Evolutionary conservation across 1,284 basidiomycete species (phyloP).

Genomic region (Puccinia horiana): DNA sequence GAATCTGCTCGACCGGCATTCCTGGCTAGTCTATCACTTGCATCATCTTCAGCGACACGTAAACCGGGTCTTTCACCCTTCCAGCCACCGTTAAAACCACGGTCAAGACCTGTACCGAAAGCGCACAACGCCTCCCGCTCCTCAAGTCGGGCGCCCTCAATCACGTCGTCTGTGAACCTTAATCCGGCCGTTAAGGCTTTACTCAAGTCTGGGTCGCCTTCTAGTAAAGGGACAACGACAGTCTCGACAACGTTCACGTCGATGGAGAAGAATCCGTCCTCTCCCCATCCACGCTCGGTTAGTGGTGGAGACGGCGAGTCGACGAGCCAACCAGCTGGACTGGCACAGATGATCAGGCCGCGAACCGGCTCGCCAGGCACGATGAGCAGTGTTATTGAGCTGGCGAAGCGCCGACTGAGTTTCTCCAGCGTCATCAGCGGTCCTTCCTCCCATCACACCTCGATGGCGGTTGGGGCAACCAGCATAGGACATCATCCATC

Average conservation of each 20-base stretch:
- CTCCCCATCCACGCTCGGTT: not conserved
- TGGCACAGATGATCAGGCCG: not conserved
- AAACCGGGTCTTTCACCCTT: not conserved
- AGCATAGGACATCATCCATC: not conserved
- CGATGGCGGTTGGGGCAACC: not conserved
- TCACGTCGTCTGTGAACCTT: slow-evolving; percentile 26
- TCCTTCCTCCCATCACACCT: not conserved
- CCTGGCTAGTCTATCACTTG: slow-evolving; percentile 30
- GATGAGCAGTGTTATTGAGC: slow-evolving; percentile 18
- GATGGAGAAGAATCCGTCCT: slow-evolving; percentile 22
- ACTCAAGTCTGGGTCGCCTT: slow-evolving; percentile 12
- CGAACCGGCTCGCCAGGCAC: not conserved
- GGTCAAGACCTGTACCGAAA: slow-evolving; percentile 38
- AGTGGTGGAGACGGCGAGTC: not conserved
- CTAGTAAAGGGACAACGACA: slow-evolving; percentile 30
- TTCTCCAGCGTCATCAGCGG: slow-evolving; percentile 6
- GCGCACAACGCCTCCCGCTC: slow-evolving; percentile 24
- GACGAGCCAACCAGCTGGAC: not conserved
- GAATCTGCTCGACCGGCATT: slow-evolving; percentile 47
- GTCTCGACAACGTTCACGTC: slow-evolving; percentile 39
- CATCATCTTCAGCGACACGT: not conserved
- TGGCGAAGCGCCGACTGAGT: slow-evolving; percentile 25
- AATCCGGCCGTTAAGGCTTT: slow-evolving; percentile 42
- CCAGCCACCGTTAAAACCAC: slow-evolving; percentile 25
- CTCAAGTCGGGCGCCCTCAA: slow-evolving; percentile 26